Conservation (phyloP, 1,139 yeast genomes). For the Yamadazyma triangularis region DNA sequence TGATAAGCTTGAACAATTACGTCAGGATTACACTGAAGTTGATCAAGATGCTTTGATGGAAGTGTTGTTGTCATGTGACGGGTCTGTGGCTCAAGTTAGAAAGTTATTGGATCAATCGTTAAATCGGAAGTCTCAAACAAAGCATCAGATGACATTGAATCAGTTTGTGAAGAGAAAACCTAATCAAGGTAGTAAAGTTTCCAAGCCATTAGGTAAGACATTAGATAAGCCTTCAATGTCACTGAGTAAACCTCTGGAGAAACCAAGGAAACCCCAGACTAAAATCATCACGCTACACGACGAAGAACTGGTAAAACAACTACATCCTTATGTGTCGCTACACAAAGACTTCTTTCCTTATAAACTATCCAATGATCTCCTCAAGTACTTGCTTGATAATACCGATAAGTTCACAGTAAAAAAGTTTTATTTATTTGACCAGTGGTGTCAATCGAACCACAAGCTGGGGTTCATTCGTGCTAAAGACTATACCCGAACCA, state of each 20-base stretch:
- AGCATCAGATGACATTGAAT: background rate
- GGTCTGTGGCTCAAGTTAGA: slow-evolving; percentile 28
- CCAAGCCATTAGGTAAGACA: too few species aligned
- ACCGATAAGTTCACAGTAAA: slow-evolving; percentile 31
- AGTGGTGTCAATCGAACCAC: slow-evolving; percentile 54
- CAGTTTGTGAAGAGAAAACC: slow-evolving; percentile 6
- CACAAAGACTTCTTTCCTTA: slow-evolving; percentile 48
- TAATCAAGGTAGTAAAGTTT: slow-evolving; percentile 8
- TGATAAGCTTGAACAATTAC: slow-evolving; percentile 11
- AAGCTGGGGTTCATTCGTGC: slow-evolving; percentile 31
- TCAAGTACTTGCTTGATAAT: slow-evolving; percentile 37
- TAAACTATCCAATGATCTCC: slow-evolving; percentile 40
- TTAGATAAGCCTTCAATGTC: too few species aligned
- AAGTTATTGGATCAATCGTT: slow-evolving; percentile 20
- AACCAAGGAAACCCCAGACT: too few species aligned
- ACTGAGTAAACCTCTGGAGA: too few species aligned
- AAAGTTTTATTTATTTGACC: slow-evolving; percentile 57
- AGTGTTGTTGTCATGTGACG: slow-evolving; percentile 33
- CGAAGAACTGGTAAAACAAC: slow-evolving; percentile 38
- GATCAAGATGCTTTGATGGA: slow-evolving; percentile 27
- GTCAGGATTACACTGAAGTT: slow-evolving; percentile 13
- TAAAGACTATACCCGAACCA: slow-evolving; percentile 26
- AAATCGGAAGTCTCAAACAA: slow-evolving; percentile 2
- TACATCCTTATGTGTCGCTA: slow-evolving; percentile 45
- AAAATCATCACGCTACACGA: slow-evolving; percentile 12